Percentiles rank a stretch among this genome's conserved stretches.
phyloP scores from a whole-genome alignment of 768 basidiomycete genomes.

The Leccinum broughii region DNA sequence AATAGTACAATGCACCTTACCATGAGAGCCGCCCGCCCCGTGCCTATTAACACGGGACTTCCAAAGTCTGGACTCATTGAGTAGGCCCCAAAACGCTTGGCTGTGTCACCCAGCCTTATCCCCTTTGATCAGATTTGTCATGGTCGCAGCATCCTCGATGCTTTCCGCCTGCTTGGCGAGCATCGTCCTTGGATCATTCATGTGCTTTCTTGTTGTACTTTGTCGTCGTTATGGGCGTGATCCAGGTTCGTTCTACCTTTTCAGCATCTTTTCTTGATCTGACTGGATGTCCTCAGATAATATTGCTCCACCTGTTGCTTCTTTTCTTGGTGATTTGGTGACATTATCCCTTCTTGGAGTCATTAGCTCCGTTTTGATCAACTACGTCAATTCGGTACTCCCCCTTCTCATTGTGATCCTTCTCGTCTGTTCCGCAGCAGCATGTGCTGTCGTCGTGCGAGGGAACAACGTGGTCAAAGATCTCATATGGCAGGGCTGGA shows the following conservation, averaged over 20 bases:
- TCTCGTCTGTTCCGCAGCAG: constrained; percentile 46
- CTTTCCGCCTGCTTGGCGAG: constrained; percentile 77
- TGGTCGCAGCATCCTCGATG: constrained; percentile 80
- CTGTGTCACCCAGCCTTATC: constrained; percentile 7
- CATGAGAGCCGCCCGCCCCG: constrained; percentile 23
- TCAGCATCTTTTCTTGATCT: neutral
- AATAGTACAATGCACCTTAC: constrained; percentile 15
- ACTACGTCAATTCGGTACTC: constrained; percentile 60
- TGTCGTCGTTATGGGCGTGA: constrained; percentile 77
- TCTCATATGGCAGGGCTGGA: constrained; percentile 85
- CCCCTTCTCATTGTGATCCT: constrained; percentile 57
- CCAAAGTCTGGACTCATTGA: constrained; percentile 40
- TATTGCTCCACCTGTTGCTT: constrained; percentile 91
- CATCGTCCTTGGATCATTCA: constrained; percentile 85
- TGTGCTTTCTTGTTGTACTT: constrained; percentile 79
- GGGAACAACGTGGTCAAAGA: constrained; percentile 69
- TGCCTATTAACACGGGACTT: constrained; percentile 28
- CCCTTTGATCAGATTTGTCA: constrained; percentile 54
- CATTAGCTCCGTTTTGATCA: constrained; percentile 71
- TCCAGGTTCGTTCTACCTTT: constrained; percentile 59
- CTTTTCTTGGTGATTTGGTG: constrained; percentile 90
- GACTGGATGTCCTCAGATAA: constrained; percentile 59
- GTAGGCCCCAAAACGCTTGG: constrained; percentile 30
- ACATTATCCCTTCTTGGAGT: constrained; percentile 82
- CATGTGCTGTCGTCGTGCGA: constrained; percentile 56